Percentiles rank a stretch among this genome's conserved stretches.
Conservation (phyloP, 306 rosid species). For the Comarum palustre region DNA sequence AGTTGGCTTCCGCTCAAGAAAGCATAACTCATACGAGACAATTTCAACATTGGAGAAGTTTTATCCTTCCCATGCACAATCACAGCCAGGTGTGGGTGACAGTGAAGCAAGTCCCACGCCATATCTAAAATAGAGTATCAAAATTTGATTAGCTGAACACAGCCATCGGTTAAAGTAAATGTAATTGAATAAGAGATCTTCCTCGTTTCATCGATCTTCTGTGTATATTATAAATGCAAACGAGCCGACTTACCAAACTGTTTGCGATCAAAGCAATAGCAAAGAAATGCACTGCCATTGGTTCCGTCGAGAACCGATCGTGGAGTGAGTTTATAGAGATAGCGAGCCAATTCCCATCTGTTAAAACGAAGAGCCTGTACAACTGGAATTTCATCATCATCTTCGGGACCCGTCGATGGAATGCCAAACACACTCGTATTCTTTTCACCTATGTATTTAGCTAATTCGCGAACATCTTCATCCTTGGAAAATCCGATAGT, state of each 20-base stretch:
- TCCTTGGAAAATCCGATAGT: background rate
- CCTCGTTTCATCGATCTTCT: too few relatives aligned
- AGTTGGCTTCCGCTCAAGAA: background rate
- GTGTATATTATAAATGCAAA: too few relatives aligned
- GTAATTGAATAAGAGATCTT: too few relatives aligned
- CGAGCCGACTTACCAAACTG: background rate
- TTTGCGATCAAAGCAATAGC: background rate
- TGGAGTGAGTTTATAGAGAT: background rate
- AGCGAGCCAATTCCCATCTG: background rate
- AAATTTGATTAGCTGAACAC: background rate
- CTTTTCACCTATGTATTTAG: background rate
- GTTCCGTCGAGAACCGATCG: background rate
- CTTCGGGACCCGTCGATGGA: too few relatives aligned
- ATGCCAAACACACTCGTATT: background rate
- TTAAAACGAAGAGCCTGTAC: accelerated
- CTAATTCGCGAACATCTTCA: background rate
- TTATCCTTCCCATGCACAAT: too few relatives aligned
- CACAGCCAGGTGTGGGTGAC: background rate
- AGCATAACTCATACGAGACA: background rate
- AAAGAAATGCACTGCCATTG: background rate
- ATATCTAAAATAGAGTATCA: background rate
- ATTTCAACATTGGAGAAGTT: background rate
- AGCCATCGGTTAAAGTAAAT: background rate
- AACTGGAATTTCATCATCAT: background rate
- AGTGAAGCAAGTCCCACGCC: background rate